These are phyloP conservation scores for Aschersonia sp. DNA, from an alignment of 2,329 filamentous ascomycete genomes.

Conservation along the genomic window DNA sequence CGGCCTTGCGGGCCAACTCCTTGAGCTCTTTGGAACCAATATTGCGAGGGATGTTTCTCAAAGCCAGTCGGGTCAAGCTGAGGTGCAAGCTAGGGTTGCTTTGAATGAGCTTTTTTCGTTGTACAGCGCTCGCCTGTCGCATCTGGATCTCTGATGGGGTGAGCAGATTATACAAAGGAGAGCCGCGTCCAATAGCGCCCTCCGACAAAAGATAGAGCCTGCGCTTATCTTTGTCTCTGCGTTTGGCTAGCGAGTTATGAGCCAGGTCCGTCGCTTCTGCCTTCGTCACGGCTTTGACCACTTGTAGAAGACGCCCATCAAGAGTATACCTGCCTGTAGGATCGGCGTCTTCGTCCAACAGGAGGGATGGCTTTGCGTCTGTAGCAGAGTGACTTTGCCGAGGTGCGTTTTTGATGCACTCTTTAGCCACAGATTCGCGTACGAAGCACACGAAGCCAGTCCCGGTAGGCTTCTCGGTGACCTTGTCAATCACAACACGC, in stretches of 20 bases:
- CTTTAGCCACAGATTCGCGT: constrained; percentile 57
- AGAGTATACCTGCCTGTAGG: constrained; percentile 76
- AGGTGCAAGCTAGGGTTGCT: constrained; percentile 81
- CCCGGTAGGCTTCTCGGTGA: constrained; percentile 75
- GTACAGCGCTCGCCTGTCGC: constrained; percentile 72
- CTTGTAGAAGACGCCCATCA: constrained; percentile 73
- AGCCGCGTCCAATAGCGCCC: constrained; percentile 66
- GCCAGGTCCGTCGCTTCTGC: constrained; percentile 64
- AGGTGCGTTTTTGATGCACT: constrained; percentile 65
- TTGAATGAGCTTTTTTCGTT: constrained; percentile 83
- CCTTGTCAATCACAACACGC: constrained; percentile 74
- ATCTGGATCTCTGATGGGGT: constrained; percentile 71
- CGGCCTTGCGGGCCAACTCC: constrained; percentile 75
- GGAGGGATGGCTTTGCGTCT: constrained; percentile 61
- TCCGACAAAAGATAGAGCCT: constrained; percentile 79
- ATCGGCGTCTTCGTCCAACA: constrained; percentile 77
- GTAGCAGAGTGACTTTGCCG: constrained; percentile 30
- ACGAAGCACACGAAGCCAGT: constrained; percentile 95
- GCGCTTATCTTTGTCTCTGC: constrained; percentile 72
- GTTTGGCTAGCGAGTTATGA: constrained; percentile 48
- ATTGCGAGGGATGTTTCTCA: constrained; percentile 80
- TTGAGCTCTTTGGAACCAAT: constrained; percentile 82
- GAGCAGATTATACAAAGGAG: constrained; percentile 62
- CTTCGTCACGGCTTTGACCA: constrained; percentile 75
- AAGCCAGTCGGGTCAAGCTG: constrained; percentile 75